Conservation (phyloP, 306 rosid species). For the Rosa lucieae region DNA sequence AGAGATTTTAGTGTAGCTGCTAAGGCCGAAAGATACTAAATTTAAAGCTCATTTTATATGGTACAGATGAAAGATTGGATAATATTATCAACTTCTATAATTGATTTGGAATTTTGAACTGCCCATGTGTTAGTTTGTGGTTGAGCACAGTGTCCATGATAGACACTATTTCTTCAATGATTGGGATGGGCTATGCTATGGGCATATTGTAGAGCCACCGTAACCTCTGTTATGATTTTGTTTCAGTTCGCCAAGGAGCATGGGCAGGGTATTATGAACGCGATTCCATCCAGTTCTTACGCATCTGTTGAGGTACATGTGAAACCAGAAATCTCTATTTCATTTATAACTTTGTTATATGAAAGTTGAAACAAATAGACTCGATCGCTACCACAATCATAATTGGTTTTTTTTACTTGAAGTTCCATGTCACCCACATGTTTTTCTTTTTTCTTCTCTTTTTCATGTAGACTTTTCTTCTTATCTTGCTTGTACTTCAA, state of each 20-base stretch:
- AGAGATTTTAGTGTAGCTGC: neutral
- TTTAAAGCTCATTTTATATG: neutral
- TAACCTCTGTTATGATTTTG: constrained; percentile 21
- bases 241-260: constrained; percentile 50
- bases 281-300: constrained; percentile 48
- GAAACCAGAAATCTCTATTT: neutral
- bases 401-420: neutral
- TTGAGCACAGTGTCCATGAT: neutral
- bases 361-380: neutral
- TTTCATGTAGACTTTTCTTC: neutral
- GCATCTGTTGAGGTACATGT: constrained; percentile 43
- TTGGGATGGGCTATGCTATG: neutral
- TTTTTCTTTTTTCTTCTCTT: neutral
- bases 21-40: neutral
- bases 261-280: constrained; percentile 37
- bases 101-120: neutral
- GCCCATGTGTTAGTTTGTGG: neutral
- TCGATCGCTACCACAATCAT: neutral
- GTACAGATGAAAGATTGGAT: neutral
- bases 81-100: neutral
- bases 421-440: neutral
- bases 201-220: constrained; percentile 14
- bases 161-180: neutral
- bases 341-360: neutral
- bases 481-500: neutral